Conservation (phyloP, 2,329 filamentous ascomycete genomes). For the Cladorrhinum sp. region DNA sequence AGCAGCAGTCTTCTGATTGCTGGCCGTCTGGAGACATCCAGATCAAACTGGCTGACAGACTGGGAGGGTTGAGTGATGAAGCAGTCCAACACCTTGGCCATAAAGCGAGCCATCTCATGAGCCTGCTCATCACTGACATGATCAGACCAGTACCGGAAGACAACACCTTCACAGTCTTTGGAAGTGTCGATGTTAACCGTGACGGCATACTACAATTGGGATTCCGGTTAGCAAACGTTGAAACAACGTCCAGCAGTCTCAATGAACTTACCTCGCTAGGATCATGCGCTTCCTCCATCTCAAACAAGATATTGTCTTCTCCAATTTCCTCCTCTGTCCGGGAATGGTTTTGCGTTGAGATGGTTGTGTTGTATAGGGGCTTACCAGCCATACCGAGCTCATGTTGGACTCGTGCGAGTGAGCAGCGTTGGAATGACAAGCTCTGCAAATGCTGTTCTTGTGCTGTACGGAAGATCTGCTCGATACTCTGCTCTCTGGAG, state of each 20-base stretch:
- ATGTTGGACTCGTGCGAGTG: constrained; percentile 25
- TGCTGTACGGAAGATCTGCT: constrained; percentile 17
- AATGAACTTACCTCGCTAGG: constrained; percentile 23
- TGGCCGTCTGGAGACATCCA: not conserved
- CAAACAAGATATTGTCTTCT: constrained; percentile 18
- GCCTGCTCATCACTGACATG: constrained; percentile 25
- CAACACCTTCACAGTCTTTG: constrained; percentile 19
- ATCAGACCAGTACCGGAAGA: constrained; percentile 28
- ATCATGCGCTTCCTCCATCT: constrained; percentile 24
- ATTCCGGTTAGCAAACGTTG: not conserved
- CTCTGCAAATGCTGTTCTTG: constrained; percentile 25
- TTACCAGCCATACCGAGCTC: constrained; percentile 24
- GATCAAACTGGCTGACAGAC: constrained; percentile 18
- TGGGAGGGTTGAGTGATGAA: constrained; percentile 20
- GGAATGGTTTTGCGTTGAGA: constrained; percentile 25
- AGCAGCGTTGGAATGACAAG: constrained; percentile 22
- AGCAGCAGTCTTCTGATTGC: not conserved
- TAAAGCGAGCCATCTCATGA: constrained; percentile 18
- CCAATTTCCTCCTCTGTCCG: not conserved
- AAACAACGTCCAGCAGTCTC: not conserved
- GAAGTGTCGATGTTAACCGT: constrained; percentile 27
- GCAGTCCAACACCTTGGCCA: constrained; percentile 21
- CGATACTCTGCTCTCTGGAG: constrained; percentile 10
- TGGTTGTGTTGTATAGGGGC: constrained; percentile 26
- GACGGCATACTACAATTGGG: constrained; percentile 21